Evolutionary conservation across 2,329 filamentous ascomycete genomes (phyloP), one percentile per base, ranked within the genome.

Genomic region (Pseudodiploospora longispora): DNA sequence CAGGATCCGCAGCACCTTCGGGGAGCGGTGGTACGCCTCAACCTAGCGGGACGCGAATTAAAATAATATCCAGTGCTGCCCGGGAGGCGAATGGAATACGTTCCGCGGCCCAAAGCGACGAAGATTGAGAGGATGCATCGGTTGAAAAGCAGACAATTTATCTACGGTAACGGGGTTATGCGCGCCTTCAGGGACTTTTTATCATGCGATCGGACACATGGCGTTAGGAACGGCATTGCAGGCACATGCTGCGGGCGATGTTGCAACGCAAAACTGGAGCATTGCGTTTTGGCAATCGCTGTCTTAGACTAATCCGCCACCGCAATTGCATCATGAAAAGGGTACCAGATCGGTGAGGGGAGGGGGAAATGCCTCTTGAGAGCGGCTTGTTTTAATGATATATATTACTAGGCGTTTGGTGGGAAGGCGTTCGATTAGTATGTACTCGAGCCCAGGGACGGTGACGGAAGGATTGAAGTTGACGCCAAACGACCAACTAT

Each of bases 21-120:
- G 74, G 78, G 5, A 76, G 68, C 47, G 72, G 72, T 12, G 75
- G 76, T 41, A 90, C 85, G 28, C 85, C 86, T 27, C 72, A 83
- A 56, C 75, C 80, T 32, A 74, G 69, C 50, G 65, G 72, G 10
- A 80, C 78, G 4, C 72, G 83, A 45, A 90, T 91, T 65, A 89
- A 85, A 69, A 71, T 91, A 49, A 84, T 72, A 38, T 68, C 66
- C 34, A 69, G 59, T 47, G 54, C 61, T 37, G 56, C 62, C 6
- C 62, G 60, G 42, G 65, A 66, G 43, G 54, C 57, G 28, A 69
- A 68, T 38, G 66, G 66, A 12, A 59, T 56, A 27, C 68, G 62
- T 49, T 62, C 65, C 40, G 58, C 63, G 6, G 59, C 62, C 42
- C 71, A 72, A 55, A 79, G 75, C 56, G 75, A 80, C 50, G 72